A percentile compares a stretch with the other conserved stretches of the same genome.
These are phyloP conservation scores for Apostasia ramifera DNA, from an alignment of 106 monocot genomes.

Conservation along the genomic window DNA sequence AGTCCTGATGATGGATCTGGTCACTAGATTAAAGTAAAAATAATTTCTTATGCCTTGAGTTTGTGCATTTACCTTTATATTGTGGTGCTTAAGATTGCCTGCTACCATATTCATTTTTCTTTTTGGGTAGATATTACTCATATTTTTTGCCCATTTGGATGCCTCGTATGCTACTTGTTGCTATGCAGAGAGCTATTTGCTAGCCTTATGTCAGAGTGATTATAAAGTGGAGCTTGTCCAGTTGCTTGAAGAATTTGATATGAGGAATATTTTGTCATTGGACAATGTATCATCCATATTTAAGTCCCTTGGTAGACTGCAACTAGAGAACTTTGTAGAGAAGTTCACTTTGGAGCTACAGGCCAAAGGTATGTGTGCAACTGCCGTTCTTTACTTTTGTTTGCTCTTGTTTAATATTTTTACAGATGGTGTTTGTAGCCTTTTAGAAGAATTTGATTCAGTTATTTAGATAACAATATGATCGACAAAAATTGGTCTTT, in stretches of 20 bases:
- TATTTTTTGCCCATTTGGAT: background rate
- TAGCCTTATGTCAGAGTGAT: conserved; percentile 78
- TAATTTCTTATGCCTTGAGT: too few relatives aligned
- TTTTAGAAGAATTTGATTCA: too few relatives aligned
- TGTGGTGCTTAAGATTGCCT: too few relatives aligned
- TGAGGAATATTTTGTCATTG: conserved; percentile 37
- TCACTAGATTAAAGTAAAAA: too few relatives aligned
- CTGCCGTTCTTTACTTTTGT: background rate
- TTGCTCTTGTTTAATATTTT: background rate
- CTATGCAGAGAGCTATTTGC: conserved; percentile 64
- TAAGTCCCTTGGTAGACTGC: conserved; percentile 60
- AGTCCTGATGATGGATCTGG: too few relatives aligned
- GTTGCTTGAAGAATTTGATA: conserved; percentile 50
- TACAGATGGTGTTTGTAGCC: too few relatives aligned
- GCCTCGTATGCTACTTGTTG: background rate
- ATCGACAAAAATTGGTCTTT: too few relatives aligned
- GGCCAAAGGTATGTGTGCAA: conserved; percentile 28
- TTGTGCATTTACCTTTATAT: too few relatives aligned
- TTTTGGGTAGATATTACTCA: too few relatives aligned
- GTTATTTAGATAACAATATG: too few relatives aligned
- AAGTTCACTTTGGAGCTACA: conserved; percentile 49
- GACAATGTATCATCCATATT: conserved; percentile 41
- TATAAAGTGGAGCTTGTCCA: conserved; percentile 45
- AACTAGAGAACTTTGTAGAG: conserved; percentile 33
- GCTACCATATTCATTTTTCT: too few relatives aligned